Conservation (phyloP, 2,329 filamentous ascomycete species). For the Diplodia scrobiculata region DNA sequence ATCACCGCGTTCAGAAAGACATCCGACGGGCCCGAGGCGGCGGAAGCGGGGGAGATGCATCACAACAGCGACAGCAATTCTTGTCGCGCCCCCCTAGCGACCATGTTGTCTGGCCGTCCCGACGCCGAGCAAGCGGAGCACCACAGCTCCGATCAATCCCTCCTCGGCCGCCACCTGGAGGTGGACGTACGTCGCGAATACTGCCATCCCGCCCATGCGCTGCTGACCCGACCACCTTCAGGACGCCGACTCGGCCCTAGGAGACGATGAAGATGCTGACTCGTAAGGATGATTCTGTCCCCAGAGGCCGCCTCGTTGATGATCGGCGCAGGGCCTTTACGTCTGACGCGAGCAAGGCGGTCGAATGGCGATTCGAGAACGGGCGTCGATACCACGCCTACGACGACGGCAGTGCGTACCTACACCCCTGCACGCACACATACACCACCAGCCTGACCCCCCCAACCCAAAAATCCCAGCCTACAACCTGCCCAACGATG, state of each 20-base stretch:
- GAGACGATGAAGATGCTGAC: too few species aligned
- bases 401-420: background rate
- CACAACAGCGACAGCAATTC: too few species aligned
- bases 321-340: too few species aligned
- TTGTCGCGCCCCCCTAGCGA: background rate
- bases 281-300: too few species aligned
- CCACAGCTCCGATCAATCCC: background rate
- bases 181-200: background rate
- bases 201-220: background rate
- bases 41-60: background rate
- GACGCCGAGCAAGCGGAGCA: background rate
- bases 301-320: too few species aligned
- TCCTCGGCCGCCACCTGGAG: slow-evolving; percentile 16
- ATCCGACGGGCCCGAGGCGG: background rate
- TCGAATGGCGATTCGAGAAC: too few species aligned
- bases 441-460: too few species aligned
- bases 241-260: too few species aligned
- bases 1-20: background rate
- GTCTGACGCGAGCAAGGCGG: too few species aligned
- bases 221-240: background rate
- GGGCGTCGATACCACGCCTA: slow-evolving; percentile 13
- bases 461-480: too few species aligned
- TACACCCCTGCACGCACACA: too few species aligned
- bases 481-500: too few species aligned
- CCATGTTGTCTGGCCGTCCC: background rate